Conservation (phyloP, 305 asterid genomes). For the Fraxinus platypoda region DNA sequence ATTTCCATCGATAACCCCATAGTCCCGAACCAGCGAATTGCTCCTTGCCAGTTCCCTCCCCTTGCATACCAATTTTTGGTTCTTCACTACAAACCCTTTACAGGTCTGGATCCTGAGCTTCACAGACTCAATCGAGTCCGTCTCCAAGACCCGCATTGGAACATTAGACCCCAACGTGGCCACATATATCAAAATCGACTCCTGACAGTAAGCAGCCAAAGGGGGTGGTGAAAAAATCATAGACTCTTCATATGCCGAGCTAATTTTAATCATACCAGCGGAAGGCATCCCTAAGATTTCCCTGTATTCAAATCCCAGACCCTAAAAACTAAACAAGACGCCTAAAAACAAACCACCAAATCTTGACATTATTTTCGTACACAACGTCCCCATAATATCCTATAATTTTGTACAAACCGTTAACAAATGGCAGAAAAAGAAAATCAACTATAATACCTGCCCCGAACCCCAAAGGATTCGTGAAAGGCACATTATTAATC, state of each 20-base stretch:
- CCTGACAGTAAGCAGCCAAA: slow-evolving; percentile 46
- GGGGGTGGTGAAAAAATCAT: slow-evolving; percentile 41
- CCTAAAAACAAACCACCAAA: background rate
- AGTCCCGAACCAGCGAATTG: slow-evolving; percentile 69
- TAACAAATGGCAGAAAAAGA: background rate
- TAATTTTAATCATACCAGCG: slow-evolving; percentile 63
- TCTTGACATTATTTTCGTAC: background rate
- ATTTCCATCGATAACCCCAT: slow-evolving; percentile 74
- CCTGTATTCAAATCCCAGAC: background rate
- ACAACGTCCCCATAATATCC: background rate
- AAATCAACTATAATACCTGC: background rate
- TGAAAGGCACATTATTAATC: background rate
- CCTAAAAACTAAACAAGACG: background rate
- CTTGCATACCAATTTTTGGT: slow-evolving; percentile 73
- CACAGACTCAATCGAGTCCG: slow-evolving; percentile 76
- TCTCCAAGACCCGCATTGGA: slow-evolving; percentile 70
- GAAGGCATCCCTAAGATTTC: slow-evolving; percentile 54
- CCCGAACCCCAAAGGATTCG: slow-evolving; percentile 1
- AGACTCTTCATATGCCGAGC: slow-evolving; percentile 45
- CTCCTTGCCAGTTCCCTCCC: slow-evolving; percentile 80
- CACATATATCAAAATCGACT: slow-evolving; percentile 53
- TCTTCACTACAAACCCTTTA: slow-evolving; percentile 71
- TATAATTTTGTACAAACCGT: background rate
- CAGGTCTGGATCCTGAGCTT: slow-evolving; percentile 65
- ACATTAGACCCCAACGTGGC: slow-evolving; percentile 60